Evolutionary conservation across 2,329 filamentous ascomycete genomes (phyloP), one percentile per base, ranked within the genome.

Genomic region (Thelonectria olida): DNA sequence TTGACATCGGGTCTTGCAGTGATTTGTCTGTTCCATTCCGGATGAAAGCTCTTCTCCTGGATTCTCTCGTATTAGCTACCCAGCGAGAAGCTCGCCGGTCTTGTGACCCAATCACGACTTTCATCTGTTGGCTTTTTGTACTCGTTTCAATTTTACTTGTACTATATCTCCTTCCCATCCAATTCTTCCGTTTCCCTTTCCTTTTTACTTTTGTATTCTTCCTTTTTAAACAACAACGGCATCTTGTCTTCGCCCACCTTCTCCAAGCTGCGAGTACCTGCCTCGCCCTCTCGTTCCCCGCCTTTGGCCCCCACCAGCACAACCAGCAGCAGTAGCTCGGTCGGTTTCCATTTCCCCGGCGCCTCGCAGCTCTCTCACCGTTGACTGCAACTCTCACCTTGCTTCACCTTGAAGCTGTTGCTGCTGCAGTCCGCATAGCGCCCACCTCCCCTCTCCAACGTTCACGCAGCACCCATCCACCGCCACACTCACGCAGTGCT

Each of bases 331-430:
- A 41, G 38, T 55, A 63, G 64, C 47, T 19, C 23, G n/a, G 64
- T 62, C 61, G 55, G 65, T 44, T 70, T 70, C 68, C 67, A 55
- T 70, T 70, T 47, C 66, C 62, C 68, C 68, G 68, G 66, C n/a
- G n/a, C 36, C 45, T 58, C 50, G 61, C 67, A 65, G 50, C 66
- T 65, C 64, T 28, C 57, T 65, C 67, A 22, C 47, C 59, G 51
- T 61, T 62, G 42, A 38, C 59, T 22, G 28, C 44, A 27, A 23
- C 34, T 41, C 49, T 52, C 42, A 20, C 49, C 36, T 52, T 49
- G 42, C 34, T 25, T 52, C 48, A 51, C 51, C 47, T 50, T 52
- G 31, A 22, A 47, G 31, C 38, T 42, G 31, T 45, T 25, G 41
- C 10, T 22, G 34, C 44, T 49, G 23, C 31, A 31, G 42, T 48